A percentile compares a stretch with the other conserved stretches of the same genome.
Evolutionary conservation across 2,329 filamentous ascomycete genomes (phyloP).

Genomic region (Scedosporium aurantiacum): DNA sequence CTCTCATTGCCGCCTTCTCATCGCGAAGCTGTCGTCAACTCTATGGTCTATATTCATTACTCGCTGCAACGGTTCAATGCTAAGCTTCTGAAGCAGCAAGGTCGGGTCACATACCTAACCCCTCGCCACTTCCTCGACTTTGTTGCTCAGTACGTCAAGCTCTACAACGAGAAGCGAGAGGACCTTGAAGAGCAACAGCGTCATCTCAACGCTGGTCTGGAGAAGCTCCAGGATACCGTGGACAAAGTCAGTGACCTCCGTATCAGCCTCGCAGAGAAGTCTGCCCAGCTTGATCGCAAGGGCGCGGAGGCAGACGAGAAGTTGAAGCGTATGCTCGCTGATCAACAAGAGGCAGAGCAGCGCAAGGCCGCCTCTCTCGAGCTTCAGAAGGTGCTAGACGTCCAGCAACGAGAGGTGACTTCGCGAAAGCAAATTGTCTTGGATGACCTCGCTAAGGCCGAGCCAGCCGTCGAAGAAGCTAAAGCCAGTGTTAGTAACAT

Average conservation of each 20-base stretch:
- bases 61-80: constrained; percentile 84
- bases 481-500: constrained; percentile 97
- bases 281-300: constrained; percentile 84
- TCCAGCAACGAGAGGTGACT: constrained; percentile 81
- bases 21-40: constrained; percentile 85
- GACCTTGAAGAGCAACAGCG: constrained; percentile 97
- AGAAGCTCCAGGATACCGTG: constrained; percentile 93
- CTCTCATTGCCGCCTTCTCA: constrained; percentile 78
- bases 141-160: constrained; percentile 90
- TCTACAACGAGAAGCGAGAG: constrained; percentile 97
- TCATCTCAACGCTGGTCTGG: constrained; percentile 93
- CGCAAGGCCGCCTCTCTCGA: constrained; percentile 79
- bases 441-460: constrained; percentile 77
- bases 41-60: constrained; percentile 98
- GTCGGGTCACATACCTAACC: constrained; percentile 84
- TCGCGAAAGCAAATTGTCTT: constrained; percentile 74
- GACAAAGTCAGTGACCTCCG: constrained; percentile 93
- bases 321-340: constrained; percentile 89
- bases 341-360: constrained; percentile 89
- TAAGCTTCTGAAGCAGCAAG: constrained; percentile 83
- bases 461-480: constrained; percentile 85
- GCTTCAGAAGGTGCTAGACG: constrained; percentile 76
- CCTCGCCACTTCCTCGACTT: constrained; percentile 97
- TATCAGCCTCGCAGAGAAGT: constrained; percentile 86
- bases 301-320: constrained; percentile 95